Conservation (phyloP, 2,329 filamentous ascomycete species). For the Xylaria multiplex region DNA sequence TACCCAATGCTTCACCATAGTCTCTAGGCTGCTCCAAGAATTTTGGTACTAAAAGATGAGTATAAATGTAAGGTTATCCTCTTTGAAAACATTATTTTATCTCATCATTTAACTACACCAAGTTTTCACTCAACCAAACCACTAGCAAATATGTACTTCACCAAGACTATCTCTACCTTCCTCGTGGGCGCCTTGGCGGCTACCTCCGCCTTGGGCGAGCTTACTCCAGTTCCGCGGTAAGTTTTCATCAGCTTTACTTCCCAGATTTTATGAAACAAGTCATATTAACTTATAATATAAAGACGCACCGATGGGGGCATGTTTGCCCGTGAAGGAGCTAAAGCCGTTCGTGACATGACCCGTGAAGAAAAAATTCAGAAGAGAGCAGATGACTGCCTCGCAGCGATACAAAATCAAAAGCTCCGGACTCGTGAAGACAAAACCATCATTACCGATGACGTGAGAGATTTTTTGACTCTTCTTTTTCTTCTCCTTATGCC, state of each 20-base stretch:
- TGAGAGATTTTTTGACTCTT: no score
- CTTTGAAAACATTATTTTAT: not conserved
- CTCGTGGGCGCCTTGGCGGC: slow-evolving; percentile 15
- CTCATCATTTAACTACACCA: not conserved
- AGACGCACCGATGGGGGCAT: not conserved
- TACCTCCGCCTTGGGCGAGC: slow-evolving; percentile 8
- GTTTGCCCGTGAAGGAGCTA: not conserved
- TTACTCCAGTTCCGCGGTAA: slow-evolving; percentile 16
- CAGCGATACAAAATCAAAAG: slow-evolving; percentile 2
- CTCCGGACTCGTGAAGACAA: slow-evolving; percentile 8
- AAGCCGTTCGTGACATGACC: not conserved
- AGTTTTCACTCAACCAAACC: not conserved
- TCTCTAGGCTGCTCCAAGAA: not conserved
- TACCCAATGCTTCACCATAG: not conserved
- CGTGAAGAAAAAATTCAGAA: slow-evolving; percentile 7
- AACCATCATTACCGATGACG: not conserved
- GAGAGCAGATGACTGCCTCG: slow-evolving; percentile 12
- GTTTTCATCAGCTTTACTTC: not conserved
- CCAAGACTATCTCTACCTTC: slow-evolving; percentile 16
- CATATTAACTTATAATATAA: not conserved
- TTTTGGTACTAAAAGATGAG: not conserved
- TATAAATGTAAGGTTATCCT: slow-evolving; percentile 6
- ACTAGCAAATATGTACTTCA: slow-evolving; percentile 19
- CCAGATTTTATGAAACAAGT: not conserved
- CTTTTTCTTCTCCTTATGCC: no score